Evolutionary conservation across 805 yeast genomes (phyloP).

Genomic region (Zygosaccharomyces rouxii): DNA sequence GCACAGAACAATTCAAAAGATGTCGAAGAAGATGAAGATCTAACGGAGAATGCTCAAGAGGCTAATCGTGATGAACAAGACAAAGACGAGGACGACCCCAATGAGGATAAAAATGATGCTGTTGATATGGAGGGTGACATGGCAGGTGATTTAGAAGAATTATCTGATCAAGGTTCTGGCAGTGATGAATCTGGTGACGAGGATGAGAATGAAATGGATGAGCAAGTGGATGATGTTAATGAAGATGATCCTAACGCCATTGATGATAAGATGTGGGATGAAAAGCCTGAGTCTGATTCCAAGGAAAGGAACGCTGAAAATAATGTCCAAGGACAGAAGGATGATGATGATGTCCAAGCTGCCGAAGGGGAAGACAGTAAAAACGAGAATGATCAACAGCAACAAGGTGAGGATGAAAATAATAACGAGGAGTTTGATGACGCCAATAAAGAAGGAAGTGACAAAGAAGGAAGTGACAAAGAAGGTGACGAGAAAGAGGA

Average conservation of each 20-base stretch:
- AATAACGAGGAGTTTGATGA: constrained; percentile 32
- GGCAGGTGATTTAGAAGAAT: constrained; percentile 88
- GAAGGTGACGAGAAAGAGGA: constrained; percentile 36
- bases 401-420: constrained; percentile 34
- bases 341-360: constrained; percentile 42
- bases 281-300: constrained; percentile 68
- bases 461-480: constrained; percentile 37
- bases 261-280: constrained; percentile 98
- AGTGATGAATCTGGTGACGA: constrained; percentile 53
- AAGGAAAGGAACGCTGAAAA: constrained; percentile 81
- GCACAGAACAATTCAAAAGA: constrained; percentile 77
- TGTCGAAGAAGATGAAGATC: constrained; percentile 86
- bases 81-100: constrained; percentile 44
- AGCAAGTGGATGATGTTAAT: constrained; percentile 82
- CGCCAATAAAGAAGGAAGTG: constrained; percentile 29
- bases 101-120: constrained; percentile 76
- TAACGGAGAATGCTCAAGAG: constrained; percentile 70
- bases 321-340: constrained; percentile 52
- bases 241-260: constrained; percentile 91
- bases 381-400: constrained; percentile 37
- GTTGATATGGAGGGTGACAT: constrained; percentile 94
- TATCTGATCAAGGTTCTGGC: constrained; percentile 59
- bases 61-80: constrained; percentile 70
- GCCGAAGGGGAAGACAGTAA: constrained; percentile 37
- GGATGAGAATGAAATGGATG: constrained; percentile 74